Base-by-base conservation (phyloP, 1,284 basidiomycete genomes). In the Schizophyllum amplum region DNA sequence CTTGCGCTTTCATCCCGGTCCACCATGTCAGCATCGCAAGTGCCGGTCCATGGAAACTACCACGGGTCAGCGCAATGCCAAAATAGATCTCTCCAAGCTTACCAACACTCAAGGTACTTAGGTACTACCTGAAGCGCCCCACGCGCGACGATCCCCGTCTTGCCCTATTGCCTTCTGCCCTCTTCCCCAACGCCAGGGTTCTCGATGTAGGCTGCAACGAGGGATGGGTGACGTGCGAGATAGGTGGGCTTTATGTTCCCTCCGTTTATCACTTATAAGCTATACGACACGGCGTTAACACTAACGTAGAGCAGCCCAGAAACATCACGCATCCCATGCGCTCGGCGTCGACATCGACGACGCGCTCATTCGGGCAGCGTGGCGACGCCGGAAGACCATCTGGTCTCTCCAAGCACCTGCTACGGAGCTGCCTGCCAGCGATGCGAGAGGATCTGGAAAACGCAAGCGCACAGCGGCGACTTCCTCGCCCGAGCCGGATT, bases 161-260 rank as follows among this genome's bases (percentile, higher is more conserved):
- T 1, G 70, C 76, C 1, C 68, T 85, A 9, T 69, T 93, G 1
- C 82, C 87, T 0, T 53, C 66, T 2, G 64, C 69, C 4, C 72
- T 87, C 25, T 83, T 92, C 63, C 22, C 59, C 1, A 75, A 69
- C 22, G 80, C 79, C 56, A 72, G 75, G 51, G 84, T 93, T 1
- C 75, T 93, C 9, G 92, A 94, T 66, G 69, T 93, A 0, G 91
- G 92, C 1, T 91, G 88, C 66, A 94, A 93, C 67, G 86, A 90
- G 66, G 91, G 91, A 1, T 82, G 79, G 75, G 82, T 93, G 22
- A 86, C 88, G 0, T 87, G 87, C 63, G 87, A 92, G 67, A 83
- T 93, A 46, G 91, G 90, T 87, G 59, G 51, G 73, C 62, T 5
- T 27, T n/a, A 33, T 49, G 20, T 1, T 21, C 49, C 24, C 1